Percentiles rank a stretch among this genome's conserved stretches.
Conservation (phyloP, 2,329 filamentous ascomycete genomes). For the Colletotrichum viniferum region DNA sequence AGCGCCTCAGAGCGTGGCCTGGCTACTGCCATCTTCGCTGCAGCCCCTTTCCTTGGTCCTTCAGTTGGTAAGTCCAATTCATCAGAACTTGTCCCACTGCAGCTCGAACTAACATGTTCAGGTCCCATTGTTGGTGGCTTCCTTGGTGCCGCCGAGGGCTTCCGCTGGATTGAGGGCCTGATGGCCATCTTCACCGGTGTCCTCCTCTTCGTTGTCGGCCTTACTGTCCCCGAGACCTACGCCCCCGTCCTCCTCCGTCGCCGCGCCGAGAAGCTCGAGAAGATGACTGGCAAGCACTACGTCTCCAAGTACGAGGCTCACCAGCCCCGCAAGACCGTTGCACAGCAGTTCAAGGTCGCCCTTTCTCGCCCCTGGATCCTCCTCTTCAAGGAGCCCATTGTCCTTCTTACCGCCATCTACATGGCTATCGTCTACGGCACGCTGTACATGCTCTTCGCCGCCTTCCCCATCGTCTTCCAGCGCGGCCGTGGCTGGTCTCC, state of each 20-base stretch:
- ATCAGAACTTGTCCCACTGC: conserved; percentile 63
- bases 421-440: conserved; percentile 66
- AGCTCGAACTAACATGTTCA: conserved; percentile 66
- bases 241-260: conserved; percentile 29
- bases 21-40: conserved; percentile 68
- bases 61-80: conserved; percentile 59
- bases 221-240: conserved; percentile 45
- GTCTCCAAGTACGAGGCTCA: conserved; percentile 48
- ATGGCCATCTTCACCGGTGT: conserved; percentile 61
- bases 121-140: conserved; percentile 72
- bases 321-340: conserved; percentile 36
- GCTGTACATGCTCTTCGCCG: conserved; percentile 64
- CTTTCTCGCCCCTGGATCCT: conserved; percentile 68
- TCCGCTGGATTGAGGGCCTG: conserved; percentile 73
- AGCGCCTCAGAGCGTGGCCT: conserved; percentile 54
- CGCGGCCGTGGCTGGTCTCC: conserved; percentile 60
- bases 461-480: conserved; percentile 71
- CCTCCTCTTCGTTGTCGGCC: conserved; percentile 41
- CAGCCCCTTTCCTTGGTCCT: conserved; percentile 70
- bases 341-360: conserved; percentile 50
- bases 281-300: conserved; percentile 26
- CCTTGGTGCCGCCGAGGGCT: conserved; percentile 65
- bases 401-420: conserved; percentile 68
- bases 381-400: conserved; percentile 74
- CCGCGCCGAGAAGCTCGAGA: conserved; percentile 26